Evolutionary conservation across 495 filamentous ascomycete species (phyloP).

Genomic region (Neurospora sp.): DNA sequence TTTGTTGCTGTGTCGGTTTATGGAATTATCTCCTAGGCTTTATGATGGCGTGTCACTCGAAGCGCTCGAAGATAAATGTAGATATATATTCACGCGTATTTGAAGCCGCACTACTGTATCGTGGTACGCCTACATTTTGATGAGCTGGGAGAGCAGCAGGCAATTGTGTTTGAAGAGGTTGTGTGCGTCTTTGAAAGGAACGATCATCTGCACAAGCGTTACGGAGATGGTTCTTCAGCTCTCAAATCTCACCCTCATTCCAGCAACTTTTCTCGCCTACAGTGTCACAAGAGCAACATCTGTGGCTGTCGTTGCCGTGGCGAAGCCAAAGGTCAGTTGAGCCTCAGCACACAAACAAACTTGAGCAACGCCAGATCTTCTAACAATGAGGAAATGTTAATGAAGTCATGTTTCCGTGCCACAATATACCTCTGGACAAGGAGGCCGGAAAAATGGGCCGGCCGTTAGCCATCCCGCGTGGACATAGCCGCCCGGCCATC

Average conservation of each 20-base stretch:
- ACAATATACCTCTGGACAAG: not conserved
- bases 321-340: not conserved
- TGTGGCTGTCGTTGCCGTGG: not conserved
- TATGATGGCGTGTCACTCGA: not conserved
- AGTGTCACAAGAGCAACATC: not conserved
- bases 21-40: not conserved
- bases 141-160: not conserved
- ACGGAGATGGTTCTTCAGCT: not conserved
- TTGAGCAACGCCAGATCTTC: not conserved
- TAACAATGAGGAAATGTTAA: not conserved
- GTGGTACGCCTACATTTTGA: not conserved
- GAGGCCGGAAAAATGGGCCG: not conserved
- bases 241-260: not conserved
- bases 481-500: not conserved
- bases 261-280: not conserved
- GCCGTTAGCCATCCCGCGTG: not conserved
- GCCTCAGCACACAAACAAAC: not conserved
- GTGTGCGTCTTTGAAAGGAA: not conserved
- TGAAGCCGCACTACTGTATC: not conserved
- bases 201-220: not conserved
- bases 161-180: not conserved
- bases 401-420: not conserved
- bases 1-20: not conserved
- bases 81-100: not conserved
- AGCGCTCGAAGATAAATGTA: not conserved